Evolutionary conservation across 768 basidiomycete genomes (phyloP), one percentile per base, ranked within the genome.

Genomic region (Mycena metata): DNA sequence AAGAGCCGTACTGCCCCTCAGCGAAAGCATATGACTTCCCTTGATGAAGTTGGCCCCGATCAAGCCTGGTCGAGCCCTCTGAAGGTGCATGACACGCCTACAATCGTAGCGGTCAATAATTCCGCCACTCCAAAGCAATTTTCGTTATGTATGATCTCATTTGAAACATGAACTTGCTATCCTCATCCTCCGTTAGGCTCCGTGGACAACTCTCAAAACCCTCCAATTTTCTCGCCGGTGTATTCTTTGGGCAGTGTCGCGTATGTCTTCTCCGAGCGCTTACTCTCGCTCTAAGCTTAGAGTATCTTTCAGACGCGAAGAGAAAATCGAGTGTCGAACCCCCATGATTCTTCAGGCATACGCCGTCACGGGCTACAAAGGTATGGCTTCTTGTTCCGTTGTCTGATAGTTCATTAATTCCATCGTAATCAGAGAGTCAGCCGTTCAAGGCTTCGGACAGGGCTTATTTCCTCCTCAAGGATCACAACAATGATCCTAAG

Each of bases 311-410:
- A 54, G 51, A 36, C 23, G 7, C 19, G 51, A 36, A 21, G 17
- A 54, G 36, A 35, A 54, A 19, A 19, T 54, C 33, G 51, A 54
- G 35, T 54, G 51, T 21, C 51, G 19, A 15, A 35, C 16, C 21
- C 51, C 51, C 9, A n/a, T 54, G n/a, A 54, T 54, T 19, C 51
- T 54, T 33, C 51, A 54, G 21, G 51, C 51, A n/a, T 54, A 54
- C 19, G 51, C 51, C 16, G 19, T 54, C 35, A 36, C 33, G 33
- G 51, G 51, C 33, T 54, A 54, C 36, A 54, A 54, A 54, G 51
- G 51, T 54, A 15, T 54, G 33, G 19, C 23, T 54, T 21, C 8
- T 36, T 35, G 39, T 39, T 36, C 15, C 19, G 33, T 36, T 54
- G 23, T 50, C 33, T 35, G 11, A 21, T 54, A 36, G 3, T 17